Conservation (phyloP, 441 rosid genomes). For the Brassica balearica region DNA sequence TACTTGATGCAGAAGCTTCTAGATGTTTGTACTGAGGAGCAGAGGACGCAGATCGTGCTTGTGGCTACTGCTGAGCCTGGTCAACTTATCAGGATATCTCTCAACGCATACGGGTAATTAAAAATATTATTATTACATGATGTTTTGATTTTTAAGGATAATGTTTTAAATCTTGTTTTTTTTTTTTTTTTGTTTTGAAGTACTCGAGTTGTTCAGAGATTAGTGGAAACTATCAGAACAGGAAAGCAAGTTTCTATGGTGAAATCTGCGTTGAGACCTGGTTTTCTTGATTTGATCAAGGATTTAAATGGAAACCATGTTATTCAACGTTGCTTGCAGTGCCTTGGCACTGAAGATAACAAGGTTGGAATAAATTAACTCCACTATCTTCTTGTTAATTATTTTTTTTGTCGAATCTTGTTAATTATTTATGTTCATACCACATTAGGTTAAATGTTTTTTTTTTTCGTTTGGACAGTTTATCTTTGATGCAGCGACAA, state of each 20-base stretch:
- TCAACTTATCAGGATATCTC: slow-evolving; percentile 61
- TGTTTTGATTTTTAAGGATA: not conserved
- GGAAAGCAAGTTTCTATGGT: slow-evolving; percentile 60
- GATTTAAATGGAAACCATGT: slow-evolving; percentile 73
- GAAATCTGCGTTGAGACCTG: slow-evolving; percentile 58
- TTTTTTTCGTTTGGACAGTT: slow-evolving; percentile 42
- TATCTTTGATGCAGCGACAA: slow-evolving; percentile 64
- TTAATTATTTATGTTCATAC: slow-evolving; percentile 3
- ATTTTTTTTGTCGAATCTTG: not conserved
- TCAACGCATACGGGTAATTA: slow-evolving; percentile 65
- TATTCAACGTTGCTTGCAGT: slow-evolving; percentile 68
- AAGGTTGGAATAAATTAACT: slow-evolving; percentile 37
- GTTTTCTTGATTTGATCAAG: slow-evolving; percentile 59
- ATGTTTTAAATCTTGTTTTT: not conserved
- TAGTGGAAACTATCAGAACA: slow-evolving; percentile 62
- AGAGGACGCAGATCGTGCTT: slow-evolving; percentile 56
- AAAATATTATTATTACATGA: not conserved
- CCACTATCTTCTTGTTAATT: not conserved
- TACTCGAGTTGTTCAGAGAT: slow-evolving; percentile 69
- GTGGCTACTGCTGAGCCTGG: slow-evolving; percentile 56
- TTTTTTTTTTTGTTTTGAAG: slow-evolving; percentile 38
- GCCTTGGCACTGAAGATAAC: slow-evolving; percentile 55
- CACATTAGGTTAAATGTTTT: not conserved
- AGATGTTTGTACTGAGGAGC: slow-evolving; percentile 67
- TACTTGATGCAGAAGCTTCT: slow-evolving; percentile 67